Evolutionary conservation across 2,329 filamentous ascomycete species (phyloP), one percentile per base, ranked within the genome.

Genomic region (Dactylellina parvicollis): DNA sequence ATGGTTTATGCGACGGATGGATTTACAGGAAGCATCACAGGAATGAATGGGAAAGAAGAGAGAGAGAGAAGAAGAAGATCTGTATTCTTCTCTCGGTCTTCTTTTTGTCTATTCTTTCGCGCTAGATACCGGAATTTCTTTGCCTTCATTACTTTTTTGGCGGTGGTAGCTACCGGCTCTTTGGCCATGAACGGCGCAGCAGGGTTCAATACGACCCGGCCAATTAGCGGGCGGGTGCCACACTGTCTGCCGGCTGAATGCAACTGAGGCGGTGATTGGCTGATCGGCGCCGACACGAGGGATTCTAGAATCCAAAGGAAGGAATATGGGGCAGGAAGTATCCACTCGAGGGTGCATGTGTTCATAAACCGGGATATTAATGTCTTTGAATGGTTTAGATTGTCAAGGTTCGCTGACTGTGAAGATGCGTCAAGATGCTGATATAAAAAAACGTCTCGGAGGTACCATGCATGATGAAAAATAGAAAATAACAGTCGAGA

Each of bases 191-290:
- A 18, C 7, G 26, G 28, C 14, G 7, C 8, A 22, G 18, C 55
- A 59, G 55, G 55, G 55, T 59, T 59, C 26, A 59, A 59, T 59
- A 59, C 55, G 55, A 46, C 22, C 22, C 38, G n/a, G 28, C 38
- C 55, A 47, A 56, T 42, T 5, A 36, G 49, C 16, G 9, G 49
- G 26, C 4, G 7, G 4, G 49, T 22, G n/a, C 32, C 16, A 22
- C 28, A n/a, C 16, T 12, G 16, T 20, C 2, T 28, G 12, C 44
- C 42, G 42, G 32, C 40, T 61, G 57, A 40, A 61, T 49, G 26
- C 60, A 36, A 46, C 36, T 24, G 40, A 7, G 12, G 4, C 30
- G 1, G 20, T 38, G 34, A 64, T 64, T 64, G 47, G 60, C 32
- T 50, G 32, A 38, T 38, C 16, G n/a, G n/a, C 34, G 34, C 12